Base-by-base conservation (phyloP, 2,329 filamentous ascomycete species). In the Bipolaris cookei region DNA sequence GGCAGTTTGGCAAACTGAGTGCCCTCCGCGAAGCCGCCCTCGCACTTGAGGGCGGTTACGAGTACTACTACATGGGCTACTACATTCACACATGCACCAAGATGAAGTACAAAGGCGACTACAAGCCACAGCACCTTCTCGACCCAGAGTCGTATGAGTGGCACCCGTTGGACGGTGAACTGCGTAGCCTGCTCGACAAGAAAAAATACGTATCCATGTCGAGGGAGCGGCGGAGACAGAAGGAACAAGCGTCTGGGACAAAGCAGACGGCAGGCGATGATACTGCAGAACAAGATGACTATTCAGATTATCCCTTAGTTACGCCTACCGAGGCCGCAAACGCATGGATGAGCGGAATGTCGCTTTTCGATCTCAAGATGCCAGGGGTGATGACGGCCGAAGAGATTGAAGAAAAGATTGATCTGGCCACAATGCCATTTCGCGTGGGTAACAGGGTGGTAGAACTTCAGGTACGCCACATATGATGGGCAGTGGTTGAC, bases 71-170 rank as follows among this genome's bases (percentile, higher is more conserved):
- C 76, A 88, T 89, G 86, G 86, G 91, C 5, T 94, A 87, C 75
- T 95, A 94, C 68, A 94, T 95, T 57, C 90, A 93, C 73, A 86
- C 80, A 52, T 94, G 90, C 68, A 82, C 84, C 51, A 95, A 95
- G 79, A 94, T 95, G 91, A 82, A 83, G 65, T 95, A 95, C 80
- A 95, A 95, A 79, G 89, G 88, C 56, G 88, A 92, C 69, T 95
- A 90, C 72, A 81, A 82, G 10, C 90, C 90, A 1, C 89, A 92
- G 69, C 85, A 88, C 67, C 83, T 95, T 10, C 81, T 94, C 10
- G 89, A 93, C 62, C 88, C 89, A 0, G 84, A 87, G 59, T 83
- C 82, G 0, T 80, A 88, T 61, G 71, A 77, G 7, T 92, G 89
- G 89, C 80, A 88, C 61, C 78, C 79, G 0, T 72, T 91, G 3